Evolutionary conservation across 2,329 filamentous ascomycete species (phyloP).

Genomic region (Colletotrichum echinochloae): DNA sequence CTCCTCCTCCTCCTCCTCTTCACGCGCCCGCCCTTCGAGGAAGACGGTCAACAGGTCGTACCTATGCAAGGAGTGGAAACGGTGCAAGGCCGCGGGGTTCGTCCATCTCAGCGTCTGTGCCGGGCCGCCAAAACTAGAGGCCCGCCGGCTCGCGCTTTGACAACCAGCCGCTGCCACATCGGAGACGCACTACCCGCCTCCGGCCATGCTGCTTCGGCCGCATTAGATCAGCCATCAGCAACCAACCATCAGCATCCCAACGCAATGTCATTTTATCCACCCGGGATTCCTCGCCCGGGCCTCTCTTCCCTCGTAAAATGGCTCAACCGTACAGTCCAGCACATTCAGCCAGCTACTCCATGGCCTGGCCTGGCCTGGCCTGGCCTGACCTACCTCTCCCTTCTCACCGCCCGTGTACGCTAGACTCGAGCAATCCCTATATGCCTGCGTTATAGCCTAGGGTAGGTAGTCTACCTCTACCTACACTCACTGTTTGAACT

Average conservation of each 20-base stretch:
- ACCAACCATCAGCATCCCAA: conserved; percentile 6
- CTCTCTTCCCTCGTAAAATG: conserved; percentile 1
- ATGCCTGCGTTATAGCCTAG: neutral
- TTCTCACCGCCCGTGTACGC: neutral
- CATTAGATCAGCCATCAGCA: neutral
- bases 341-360: neutral
- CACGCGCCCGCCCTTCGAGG: neutral
- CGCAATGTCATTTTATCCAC: neutral
- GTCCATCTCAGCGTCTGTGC: conserved; percentile 13
- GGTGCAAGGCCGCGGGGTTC: conserved; percentile 15
- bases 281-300: conserved; percentile 13
- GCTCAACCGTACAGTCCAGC: neutral
- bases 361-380: too few relatives aligned
- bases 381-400: too few relatives aligned
- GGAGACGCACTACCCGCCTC: conserved; percentile 22
- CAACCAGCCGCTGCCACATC: conserved; percentile 27
- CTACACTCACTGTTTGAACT: neutral
- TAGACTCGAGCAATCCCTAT: neutral
- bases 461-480: too few relatives aligned
- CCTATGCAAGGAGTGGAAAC: neutral
- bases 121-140: conserved; percentile 19
- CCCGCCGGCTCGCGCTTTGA: conserved; percentile 9
- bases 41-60: conserved; percentile 10
- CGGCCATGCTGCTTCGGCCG: conserved; percentile 19
- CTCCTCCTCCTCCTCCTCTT: neutral